These are phyloP conservation scores for Xylariaceae sp. DNA, from an alignment of 2,329 filamentous ascomycete genomes.

Conservation along the genomic window DNA sequence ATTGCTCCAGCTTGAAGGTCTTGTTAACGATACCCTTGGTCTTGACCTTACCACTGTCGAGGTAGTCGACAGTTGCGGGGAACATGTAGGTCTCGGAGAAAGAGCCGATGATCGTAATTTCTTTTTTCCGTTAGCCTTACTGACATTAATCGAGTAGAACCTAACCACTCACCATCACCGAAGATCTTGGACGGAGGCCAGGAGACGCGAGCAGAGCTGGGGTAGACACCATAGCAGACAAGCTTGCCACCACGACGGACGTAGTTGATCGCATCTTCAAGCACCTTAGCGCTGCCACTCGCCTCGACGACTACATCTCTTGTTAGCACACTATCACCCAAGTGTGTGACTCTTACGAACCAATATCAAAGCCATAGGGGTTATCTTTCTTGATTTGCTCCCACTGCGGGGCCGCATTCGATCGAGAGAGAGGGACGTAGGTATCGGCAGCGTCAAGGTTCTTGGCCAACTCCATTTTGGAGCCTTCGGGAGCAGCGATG, in stretches of 20 bases:
- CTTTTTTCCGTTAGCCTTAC: constrained; percentile 24
- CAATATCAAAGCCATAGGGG: constrained; percentile 68
- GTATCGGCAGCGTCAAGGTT: constrained; percentile 50
- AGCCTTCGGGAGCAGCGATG: constrained; percentile 62
- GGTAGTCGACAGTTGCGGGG: constrained; percentile 49
- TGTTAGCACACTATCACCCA: constrained; percentile 14
- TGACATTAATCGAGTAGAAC: constrained; percentile 3
- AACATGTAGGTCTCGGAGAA: constrained; percentile 74
- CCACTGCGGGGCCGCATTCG: constrained; percentile 55
- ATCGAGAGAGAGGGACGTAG: constrained; percentile 50
- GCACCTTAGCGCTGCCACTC: constrained; percentile 63
- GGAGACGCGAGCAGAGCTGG: constrained; percentile 55
- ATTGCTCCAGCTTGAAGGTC: constrained; percentile 68
- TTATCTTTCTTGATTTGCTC: constrained; percentile 58
- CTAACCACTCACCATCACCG: constrained; percentile 32
- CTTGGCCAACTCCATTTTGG: constrained; percentile 67
- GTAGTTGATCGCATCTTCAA: constrained; percentile 68
- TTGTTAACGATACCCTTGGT: constrained; percentile 69
- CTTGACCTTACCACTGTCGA: constrained; percentile 57
- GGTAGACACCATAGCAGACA: constrained; percentile 69
- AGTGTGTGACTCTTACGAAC: constrained; percentile 29
- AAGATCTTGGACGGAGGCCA: constrained; percentile 72
- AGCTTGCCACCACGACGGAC: constrained; percentile 67
- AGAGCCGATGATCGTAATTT: constrained; percentile 69
- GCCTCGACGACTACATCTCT: constrained; percentile 54